Evolutionary conservation across 1,139 yeast genomes (phyloP).

Genomic region (Suhomyces panamericanus): DNA sequence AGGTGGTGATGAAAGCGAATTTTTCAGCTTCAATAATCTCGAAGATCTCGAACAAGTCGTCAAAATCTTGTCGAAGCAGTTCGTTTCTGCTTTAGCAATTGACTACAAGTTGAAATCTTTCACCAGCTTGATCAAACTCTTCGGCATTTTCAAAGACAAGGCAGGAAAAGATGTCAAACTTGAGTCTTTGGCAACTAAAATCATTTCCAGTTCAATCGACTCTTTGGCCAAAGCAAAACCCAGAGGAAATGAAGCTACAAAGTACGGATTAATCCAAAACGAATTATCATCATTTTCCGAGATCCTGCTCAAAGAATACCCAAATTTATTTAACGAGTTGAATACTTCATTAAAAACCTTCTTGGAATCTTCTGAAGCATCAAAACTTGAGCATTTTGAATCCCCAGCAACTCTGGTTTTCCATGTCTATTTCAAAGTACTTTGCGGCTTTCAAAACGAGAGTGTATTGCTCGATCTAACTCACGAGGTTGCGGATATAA

Average conservation of each 20-base stretch:
- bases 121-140: conserved; percentile 21
- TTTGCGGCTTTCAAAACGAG: background rate
- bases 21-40: conserved; percentile 20
- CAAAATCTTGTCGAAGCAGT: conserved; percentile 21
- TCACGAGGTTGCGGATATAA: conserved; percentile 21
- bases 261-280: background rate
- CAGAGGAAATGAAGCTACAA: conserved; percentile 1
- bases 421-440: conserved; percentile 4
- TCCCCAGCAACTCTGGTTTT: background rate
- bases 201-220: conserved; percentile 15
- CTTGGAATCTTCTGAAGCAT: background rate
- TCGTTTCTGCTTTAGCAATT: conserved; percentile 16
- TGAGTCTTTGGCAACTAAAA: conserved; percentile 4
- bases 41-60: conserved; percentile 22
- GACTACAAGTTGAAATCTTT: conserved; percentile 24
- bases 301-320: background rate
- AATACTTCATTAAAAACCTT: background rate
- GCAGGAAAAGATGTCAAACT: background rate
- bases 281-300: conserved; percentile 1
- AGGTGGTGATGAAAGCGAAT: conserved; percentile 11
- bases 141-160: conserved; percentile 12
- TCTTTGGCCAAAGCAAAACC: conserved; percentile 11
- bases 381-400: background rate
- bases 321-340: background rate
- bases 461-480: conserved; percentile 13